These are phyloP conservation scores for Phaeophleospora eucalypticola DNA, from an alignment of 2,329 filamentous ascomycete genomes.

Conservation along the genomic window DNA sequence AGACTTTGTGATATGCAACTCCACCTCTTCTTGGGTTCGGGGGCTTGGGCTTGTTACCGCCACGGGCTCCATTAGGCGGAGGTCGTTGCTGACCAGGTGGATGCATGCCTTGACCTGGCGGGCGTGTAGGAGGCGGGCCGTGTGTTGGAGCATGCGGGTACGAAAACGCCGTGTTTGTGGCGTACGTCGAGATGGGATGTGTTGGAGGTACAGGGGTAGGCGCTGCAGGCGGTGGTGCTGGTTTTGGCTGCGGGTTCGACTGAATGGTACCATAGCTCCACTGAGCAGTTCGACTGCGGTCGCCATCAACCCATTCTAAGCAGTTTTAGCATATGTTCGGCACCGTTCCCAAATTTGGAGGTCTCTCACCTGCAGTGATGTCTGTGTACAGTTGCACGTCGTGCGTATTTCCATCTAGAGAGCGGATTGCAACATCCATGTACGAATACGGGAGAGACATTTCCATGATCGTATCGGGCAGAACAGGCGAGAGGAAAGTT, in stretches of 20 bases:
- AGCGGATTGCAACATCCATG: conserved; percentile 58
- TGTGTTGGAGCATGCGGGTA: conserved; percentile 19
- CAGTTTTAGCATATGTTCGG: too few relatives aligned
- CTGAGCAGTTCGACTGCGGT: conserved; percentile 50
- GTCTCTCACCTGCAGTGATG: conserved; percentile 64
- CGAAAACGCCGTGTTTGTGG: too few relatives aligned
- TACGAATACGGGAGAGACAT: conserved; percentile 70
- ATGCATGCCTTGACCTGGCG: conserved; percentile 4
- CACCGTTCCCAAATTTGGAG: too few relatives aligned
- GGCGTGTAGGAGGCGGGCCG: conserved; percentile 14
- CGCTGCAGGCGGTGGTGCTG: conserved; percentile 7
- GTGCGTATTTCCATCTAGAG: conserved; percentile 59
- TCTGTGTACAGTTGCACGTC: conserved; percentile 68
- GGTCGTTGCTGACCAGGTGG: too few relatives aligned
- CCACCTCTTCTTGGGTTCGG: too few relatives aligned
- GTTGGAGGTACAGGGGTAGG: conserved; percentile 4
- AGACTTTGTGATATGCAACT: conserved; percentile 29
- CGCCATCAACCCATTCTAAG: conserved; percentile 69
- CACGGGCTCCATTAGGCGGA: too few relatives aligned
- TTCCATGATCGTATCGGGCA: conserved; percentile 58
- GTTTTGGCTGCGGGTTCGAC: background rate
- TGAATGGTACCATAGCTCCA: conserved; percentile 6
- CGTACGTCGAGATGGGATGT: too few relatives aligned
- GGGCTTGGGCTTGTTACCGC: too few relatives aligned
- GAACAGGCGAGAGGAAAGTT: conserved; percentile 68